Evolutionary conservation across 108 stramenopile genomes (phyloP), one percentile per base, ranked within the genome.

Genomic region (Cylindrotheca fusiformis): DNA sequence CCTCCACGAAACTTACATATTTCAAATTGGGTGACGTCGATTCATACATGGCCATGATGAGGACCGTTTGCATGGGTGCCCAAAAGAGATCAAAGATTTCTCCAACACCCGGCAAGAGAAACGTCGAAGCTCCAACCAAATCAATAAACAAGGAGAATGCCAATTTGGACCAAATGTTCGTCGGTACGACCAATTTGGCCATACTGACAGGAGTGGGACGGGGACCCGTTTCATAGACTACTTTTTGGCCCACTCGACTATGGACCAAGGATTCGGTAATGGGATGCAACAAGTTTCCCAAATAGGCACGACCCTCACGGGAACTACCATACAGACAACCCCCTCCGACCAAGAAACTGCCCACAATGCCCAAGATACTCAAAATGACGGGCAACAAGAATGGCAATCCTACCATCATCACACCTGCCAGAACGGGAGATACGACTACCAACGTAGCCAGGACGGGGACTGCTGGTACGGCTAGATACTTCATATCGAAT

Each of bases 11-110:
- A 2, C 72, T 69, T 12, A 95, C 44, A 58, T 94, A 94, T 60
- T 90, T 88, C 29, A 94, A 58, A 36, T 72, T 86, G 25, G 90
- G 90, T 33, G 63, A 65, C 1, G 65, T 69, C 5, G 70, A 72
- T 50, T 90, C 88, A 61, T 94, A 97, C 90, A 97, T 84, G 56
- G 92, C 91, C 48, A 86, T 87, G 31, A 97, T 77, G 48, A 91
- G 41, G 0, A 93, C 52, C 46, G 91, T 91, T 10, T 85, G 86
- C 2, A 91, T 55, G 19, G 96, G 96, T 12, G 96, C 96, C 96
- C 96, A 97, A 36, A 75, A 68, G 52, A 97, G 8, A 67, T 97
- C 96, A 26, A 85, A 71, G 24, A 66, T 83, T 64, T 97, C 96
- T 52, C 96, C 96, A 23, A 90, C 80, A 2, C 85, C 31, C n/a